Percentiles rank a stretch among this genome's conserved stretches.
phyloP scores from a whole-genome alignment of 2,329 filamentous ascomycete genomes.

The Trichoderma sp. region DNA sequence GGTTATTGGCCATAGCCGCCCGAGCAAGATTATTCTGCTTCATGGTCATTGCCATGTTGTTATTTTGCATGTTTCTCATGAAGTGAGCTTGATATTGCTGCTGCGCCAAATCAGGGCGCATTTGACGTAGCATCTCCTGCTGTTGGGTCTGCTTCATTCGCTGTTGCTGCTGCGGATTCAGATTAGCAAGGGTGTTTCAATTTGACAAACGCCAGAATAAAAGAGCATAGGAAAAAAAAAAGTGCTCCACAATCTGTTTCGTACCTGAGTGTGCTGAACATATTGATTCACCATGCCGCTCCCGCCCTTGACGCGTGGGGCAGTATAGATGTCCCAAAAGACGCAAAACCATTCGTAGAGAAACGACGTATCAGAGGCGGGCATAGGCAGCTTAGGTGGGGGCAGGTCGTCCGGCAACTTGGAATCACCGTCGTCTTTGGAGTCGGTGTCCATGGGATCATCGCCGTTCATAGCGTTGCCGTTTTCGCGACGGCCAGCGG shows the following conservation, averaged over 20 bases:
- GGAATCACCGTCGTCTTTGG: slow-evolving; percentile 70
- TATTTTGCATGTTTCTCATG: slow-evolving; percentile 66
- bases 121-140: slow-evolving; percentile 72
- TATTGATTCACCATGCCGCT: slow-evolving; percentile 69
- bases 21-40: slow-evolving; percentile 65
- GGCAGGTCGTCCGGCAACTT: slow-evolving; percentile 82
- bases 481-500: slow-evolving; percentile 65
- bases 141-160: slow-evolving; percentile 73
- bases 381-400: slow-evolving; percentile 64
- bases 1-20: slow-evolving; percentile 75
- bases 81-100: slow-evolving; percentile 60
- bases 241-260: neutral
- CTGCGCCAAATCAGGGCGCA: slow-evolving; percentile 61
- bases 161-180: slow-evolving; percentile 56
- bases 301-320: slow-evolving; percentile 69
- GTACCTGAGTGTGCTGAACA: slow-evolving; percentile 78
- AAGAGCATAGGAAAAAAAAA: slow-evolving; percentile 13
- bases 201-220: neutral
- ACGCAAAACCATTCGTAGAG: slow-evolving; percentile 97
- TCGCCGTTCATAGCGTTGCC: slow-evolving; percentile 69
- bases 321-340: slow-evolving; percentile 94
- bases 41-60: slow-evolving; percentile 56
- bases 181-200: slow-evolving; percentile 4
- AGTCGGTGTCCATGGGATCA: slow-evolving; percentile 78
- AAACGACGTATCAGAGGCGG: slow-evolving; percentile 71